Base-by-base conservation (phyloP, 768 basidiomycete genomes). In the Chlorophyllum brunneum region DNA sequence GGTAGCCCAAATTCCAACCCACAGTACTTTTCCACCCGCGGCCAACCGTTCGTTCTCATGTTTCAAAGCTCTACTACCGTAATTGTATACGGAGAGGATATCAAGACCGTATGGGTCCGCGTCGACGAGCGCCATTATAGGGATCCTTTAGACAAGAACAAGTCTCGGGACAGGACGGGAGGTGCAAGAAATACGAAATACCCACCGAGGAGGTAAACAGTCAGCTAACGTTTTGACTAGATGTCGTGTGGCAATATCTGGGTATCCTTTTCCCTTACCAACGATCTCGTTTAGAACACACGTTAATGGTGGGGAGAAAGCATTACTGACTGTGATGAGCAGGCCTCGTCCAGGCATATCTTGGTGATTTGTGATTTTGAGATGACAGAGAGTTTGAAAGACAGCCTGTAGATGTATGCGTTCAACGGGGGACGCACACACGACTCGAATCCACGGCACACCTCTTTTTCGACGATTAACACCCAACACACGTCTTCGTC, bases 401-500 rank as follows among this genome's bases (percentile, higher is more conserved):
- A 97, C 81, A 0, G 97, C 95, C 95, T 98, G 63, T 22, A 18
- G 11, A 2, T 29, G 11, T 26, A n/a, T n/a, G n/a, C n/a, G n/a
- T n/a, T n/a, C n/a, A n/a, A n/a, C n/a, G n/a, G n/a, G n/a, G n/a
- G n/a, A n/a, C n/a, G n/a, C n/a, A n/a, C n/a, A n/a, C 42, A 47
- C 15, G 10, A 43, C 15, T 45, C 4, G 37, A 5, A 22, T 27
- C 29, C 5, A 46, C 5, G 5, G 56, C 70, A 43, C 27, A 87
- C 95, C 70, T 99, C 97, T 71, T 99, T 99, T 69, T 99, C 97
- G 15, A 98, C 76, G 3, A 98, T 72, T 13, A 98, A 72, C 5
- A 98, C 78, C 90, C 92, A 98, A 1, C 75, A 57, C 10, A 92
- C 61, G 34, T 75, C 64, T 8, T 74, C 68, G n/a, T 73, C 64